phyloP scores from a whole-genome alignment of 1,139 yeast species.

The Kodamaea sp. region DNA sequence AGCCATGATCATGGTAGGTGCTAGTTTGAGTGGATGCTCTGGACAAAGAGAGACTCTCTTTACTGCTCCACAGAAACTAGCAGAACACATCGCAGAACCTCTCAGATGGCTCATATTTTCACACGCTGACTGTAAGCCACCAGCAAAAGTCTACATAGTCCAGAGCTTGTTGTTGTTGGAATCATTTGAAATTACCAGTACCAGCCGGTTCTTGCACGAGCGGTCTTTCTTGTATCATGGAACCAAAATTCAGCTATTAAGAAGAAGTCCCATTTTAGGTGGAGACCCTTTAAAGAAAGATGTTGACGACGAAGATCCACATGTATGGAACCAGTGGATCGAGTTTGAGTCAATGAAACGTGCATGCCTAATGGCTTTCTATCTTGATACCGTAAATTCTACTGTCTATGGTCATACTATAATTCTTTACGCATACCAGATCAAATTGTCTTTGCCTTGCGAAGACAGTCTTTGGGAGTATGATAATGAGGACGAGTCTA shows the following conservation, averaged over 20 bases:
- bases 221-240: slow-evolving; percentile 77
- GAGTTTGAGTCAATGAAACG: slow-evolving; percentile 35
- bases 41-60: slow-evolving; percentile 17
- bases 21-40: slow-evolving; percentile 24
- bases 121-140: slow-evolving; percentile 53
- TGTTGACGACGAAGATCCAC: slow-evolving; percentile 14
- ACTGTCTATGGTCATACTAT: slow-evolving; percentile 34
- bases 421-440: slow-evolving; percentile 32
- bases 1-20: slow-evolving; percentile 57
- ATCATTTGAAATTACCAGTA: slow-evolving; percentile 52
- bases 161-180: slow-evolving; percentile 64
- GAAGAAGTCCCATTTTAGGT: slow-evolving; percentile 72
- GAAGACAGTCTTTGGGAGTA: slow-evolving; percentile 37
- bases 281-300: slow-evolving; percentile 49
- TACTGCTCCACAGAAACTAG: slow-evolving; percentile 21
- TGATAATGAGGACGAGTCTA: slow-evolving; percentile 11
- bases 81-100: slow-evolving; percentile 55
- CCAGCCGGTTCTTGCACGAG: slow-evolving; percentile 62
- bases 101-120: slow-evolving; percentile 63
- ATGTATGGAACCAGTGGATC: slow-evolving; percentile 32
- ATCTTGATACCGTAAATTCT: slow-evolving; percentile 33
- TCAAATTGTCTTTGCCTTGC: slow-evolving; percentile 32
- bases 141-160: slow-evolving; percentile 62
- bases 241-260: slow-evolving; percentile 65
- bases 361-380: slow-evolving; percentile 33